Evolutionary conservation across 345 rosid species (phyloP), one percentile per base, ranked within the genome.

Genomic region (Pistacia integerrima): DNA sequence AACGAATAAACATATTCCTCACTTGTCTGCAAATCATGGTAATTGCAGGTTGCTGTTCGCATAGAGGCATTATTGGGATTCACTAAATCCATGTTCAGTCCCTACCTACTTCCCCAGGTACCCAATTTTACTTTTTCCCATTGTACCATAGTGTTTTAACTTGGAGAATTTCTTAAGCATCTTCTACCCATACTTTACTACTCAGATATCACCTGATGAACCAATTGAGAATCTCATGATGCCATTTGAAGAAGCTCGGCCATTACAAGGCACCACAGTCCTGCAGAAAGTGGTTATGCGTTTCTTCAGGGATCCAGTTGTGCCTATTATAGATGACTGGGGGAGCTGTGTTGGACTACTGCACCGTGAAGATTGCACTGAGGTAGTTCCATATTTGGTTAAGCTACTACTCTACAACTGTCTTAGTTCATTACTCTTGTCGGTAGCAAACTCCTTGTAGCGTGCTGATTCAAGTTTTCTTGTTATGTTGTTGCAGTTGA

Each of bases 351-450:
- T 88, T n/a, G 92, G 97, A 63, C 79, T 91, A 36, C 80, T 91
- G 92, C 91, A 93, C 77, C 87, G 90, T 13, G 90, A 89, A 77
- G 95, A 91, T 75, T 93, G 94, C 85, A 79, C 11, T 55, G 87
- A 89, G 87, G 95, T 91, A 74, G 41, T 77, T 70, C 64, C 14
- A 62, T 35, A 16, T 58, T 10, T 51, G 56, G 77, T 58, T 17
- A 8, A 38, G 28, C 64, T 55, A 22, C 71, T 22, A n/a, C 12
- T 72, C 5, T 41, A 4, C 30, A 18, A 33, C 35, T 28, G 28
- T 36, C 51, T 36, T 38, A 11, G 4, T 22, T 55, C 33, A 30
- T 30, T 30, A 30, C 33, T 30, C 33, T 30, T 30, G 33, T 30
- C 2, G 33, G 33, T 30, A 30, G 33, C 33, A 1, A 30, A 30